Evolutionary conservation across 805 yeast genomes (phyloP).

Genomic region (Nakazawaea holstii): DNA sequence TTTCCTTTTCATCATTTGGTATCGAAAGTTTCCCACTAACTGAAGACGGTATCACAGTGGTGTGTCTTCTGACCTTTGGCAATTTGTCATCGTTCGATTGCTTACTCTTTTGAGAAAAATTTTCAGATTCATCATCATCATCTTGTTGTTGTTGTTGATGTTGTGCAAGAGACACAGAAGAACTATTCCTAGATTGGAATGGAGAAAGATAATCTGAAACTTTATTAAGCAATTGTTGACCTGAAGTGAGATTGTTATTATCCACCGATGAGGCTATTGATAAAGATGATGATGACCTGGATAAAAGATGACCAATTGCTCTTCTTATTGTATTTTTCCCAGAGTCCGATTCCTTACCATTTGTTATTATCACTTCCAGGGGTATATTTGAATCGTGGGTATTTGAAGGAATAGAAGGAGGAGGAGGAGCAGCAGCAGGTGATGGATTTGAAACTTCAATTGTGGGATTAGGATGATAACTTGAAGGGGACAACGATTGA

Average conservation of each 20-base stretch:
- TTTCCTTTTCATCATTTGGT: conserved; percentile 5
- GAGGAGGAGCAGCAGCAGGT: too few species aligned
- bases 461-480: too few species aligned
- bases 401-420: too few species aligned
- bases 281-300: neutral
- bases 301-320: neutral
- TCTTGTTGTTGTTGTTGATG: too few species aligned
- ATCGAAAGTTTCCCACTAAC: neutral
- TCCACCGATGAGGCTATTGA: neutral
- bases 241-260: neutral
- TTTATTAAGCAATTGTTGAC: neutral
- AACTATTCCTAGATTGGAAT: conserved; percentile 5
- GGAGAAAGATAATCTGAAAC: conserved; percentile 2
- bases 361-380: too few species aligned
- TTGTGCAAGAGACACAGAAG: neutral
- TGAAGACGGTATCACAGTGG: neutral
- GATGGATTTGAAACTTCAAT: too few species aligned
- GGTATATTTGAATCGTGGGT: too few species aligned
- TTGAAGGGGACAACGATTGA: too few species aligned
- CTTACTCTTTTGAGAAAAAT: too few species aligned
- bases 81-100: neutral
- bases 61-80: conserved; percentile 1
- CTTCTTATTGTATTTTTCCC: neutral
- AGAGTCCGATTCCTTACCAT: neutral
- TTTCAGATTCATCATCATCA: too few species aligned